phyloP scores from a whole-genome alignment of 2,329 filamentous ascomycete species.

The Septoria petroselini region DNA sequence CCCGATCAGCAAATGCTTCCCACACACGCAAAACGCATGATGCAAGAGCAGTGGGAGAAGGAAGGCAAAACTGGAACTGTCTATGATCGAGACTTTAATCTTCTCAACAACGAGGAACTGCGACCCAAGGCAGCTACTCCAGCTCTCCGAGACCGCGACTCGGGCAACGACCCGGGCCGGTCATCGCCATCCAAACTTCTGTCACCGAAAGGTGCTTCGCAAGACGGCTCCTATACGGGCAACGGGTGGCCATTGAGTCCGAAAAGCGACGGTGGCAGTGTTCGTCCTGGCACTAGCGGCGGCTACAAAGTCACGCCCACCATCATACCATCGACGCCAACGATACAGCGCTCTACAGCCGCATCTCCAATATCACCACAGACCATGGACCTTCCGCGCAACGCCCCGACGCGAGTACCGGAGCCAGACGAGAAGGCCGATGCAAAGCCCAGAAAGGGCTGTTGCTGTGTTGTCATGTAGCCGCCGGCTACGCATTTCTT shows the following conservation, averaged over 20 bases:
- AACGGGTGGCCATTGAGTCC: constrained; percentile 31
- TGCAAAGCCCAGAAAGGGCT: constrained; percentile 58
- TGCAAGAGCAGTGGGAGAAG: constrained; percentile 93
- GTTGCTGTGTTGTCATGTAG: constrained; percentile 75
- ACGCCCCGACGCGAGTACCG: constrained; percentile 51
- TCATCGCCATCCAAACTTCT: constrained; percentile 6
- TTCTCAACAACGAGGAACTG: constrained; percentile 65
- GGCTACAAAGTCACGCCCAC: constrained; percentile 50
- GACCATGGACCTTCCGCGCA: constrained; percentile 37
- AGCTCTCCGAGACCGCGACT: constrained; percentile 11
- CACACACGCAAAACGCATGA: constrained; percentile 83
- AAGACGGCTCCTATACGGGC: constrained; percentile 20
- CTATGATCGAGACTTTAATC: constrained; percentile 84
- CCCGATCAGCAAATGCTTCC: constrained; percentile 94
- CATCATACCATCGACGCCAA: constrained; percentile 35
- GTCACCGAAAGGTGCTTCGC: constrained; percentile 18
- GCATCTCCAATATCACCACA: constrained; percentile 20
- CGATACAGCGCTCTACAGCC: constrained; percentile 23
- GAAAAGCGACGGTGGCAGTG: constrained; percentile 32
- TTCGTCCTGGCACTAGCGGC: constrained; percentile 43
- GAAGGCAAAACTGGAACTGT: constrained; percentile 81
- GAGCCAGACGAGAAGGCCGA: constrained; percentile 54
- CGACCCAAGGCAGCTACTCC: constrained; percentile 42
- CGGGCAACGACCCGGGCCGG: background rate
- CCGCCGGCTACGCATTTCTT: background rate